phyloP scores from a whole-genome alignment of 2,329 filamentous ascomycete species.

The Beauveria caledonica region DNA sequence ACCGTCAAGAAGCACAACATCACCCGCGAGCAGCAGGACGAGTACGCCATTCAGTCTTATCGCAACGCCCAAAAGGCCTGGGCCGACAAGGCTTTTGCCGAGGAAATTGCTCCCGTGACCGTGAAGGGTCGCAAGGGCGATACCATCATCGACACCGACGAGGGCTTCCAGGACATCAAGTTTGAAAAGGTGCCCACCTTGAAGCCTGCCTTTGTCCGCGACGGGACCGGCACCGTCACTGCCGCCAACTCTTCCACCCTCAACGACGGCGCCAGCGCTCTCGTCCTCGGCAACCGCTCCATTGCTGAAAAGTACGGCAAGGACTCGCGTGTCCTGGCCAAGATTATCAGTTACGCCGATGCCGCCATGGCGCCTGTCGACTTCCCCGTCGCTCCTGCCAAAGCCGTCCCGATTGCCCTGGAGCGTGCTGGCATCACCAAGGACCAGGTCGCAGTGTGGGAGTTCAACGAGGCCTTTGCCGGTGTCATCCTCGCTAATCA shows the following conservation, averaged over 20 bases:
- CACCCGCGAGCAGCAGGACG: constrained; percentile 78
- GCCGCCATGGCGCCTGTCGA: constrained; percentile 86
- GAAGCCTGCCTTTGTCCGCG: constrained; percentile 83
- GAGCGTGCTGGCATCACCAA: constrained; percentile 83
- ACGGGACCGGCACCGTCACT: constrained; percentile 83
- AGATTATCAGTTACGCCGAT: constrained; percentile 78
- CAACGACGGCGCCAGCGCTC: constrained; percentile 86
- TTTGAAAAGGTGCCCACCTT: constrained; percentile 76
- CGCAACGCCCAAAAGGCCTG: constrained; percentile 85
- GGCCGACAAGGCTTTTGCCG: constrained; percentile 72
- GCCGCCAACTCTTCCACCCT: constrained; percentile 91
- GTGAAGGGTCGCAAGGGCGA: constrained; percentile 80
- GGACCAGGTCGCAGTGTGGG: constrained; percentile 89
- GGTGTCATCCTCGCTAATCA: constrained; percentile 92
- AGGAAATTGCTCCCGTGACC: constrained; percentile 84
- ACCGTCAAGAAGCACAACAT: constrained; percentile 83
- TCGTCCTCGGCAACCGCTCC: constrained; percentile 75
- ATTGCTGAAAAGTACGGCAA: constrained; percentile 73
- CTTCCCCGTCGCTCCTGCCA: constrained; percentile 86
- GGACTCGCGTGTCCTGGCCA: constrained; percentile 74
- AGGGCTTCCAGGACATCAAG: constrained; percentile 82
- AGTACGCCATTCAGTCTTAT: constrained; percentile 84
- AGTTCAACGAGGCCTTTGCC: constrained; percentile 98
- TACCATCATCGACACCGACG: constrained; percentile 69
- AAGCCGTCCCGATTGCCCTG: constrained; percentile 84